phyloP scores from a whole-genome alignment of 2,329 filamentous ascomycete species.

The Fusarium chuoi region DNA sequence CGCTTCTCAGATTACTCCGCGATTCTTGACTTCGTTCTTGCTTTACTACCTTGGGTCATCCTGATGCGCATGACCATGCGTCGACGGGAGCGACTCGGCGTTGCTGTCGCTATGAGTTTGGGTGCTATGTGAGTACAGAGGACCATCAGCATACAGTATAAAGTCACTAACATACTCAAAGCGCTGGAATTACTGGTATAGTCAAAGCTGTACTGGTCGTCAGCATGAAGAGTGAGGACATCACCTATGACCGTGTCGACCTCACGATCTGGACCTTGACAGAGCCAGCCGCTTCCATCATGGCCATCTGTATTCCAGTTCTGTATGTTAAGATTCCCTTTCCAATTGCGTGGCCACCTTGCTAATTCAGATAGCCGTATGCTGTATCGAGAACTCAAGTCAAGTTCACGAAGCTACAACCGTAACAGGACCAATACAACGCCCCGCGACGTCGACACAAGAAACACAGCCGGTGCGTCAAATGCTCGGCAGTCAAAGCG shows the following conservation, averaged over 20 bases:
- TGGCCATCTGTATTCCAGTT: conserved; percentile 50
- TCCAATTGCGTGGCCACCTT: fast-evolving
- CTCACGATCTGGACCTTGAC: conserved; percentile 51
- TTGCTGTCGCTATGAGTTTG: conserved; percentile 51
- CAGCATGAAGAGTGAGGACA: conserved; percentile 46
- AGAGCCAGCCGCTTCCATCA: conserved; percentile 50
- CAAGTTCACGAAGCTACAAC: conserved; percentile 44
- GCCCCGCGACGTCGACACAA: conserved; percentile 1
- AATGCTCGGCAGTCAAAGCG: conserved; percentile 28
- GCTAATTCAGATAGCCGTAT: conserved; percentile 44
- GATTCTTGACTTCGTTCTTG: conserved; percentile 48
- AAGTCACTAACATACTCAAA: conserved; percentile 21
- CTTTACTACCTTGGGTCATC: conserved; percentile 49
- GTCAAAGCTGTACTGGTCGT: conserved; percentile 49
- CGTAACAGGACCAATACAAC: conserved; percentile 39
- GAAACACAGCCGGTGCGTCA: conserved; percentile 7
- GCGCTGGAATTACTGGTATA: conserved; percentile 48
- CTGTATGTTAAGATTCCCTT: conserved; percentile 36
- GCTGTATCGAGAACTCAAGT: conserved; percentile 49
- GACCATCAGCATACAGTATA: fast-evolving
- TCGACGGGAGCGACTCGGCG: conserved; percentile 48
- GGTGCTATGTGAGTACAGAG: conserved; percentile 45
- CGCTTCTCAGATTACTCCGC: conserved; percentile 47
- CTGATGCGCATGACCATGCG: conserved; percentile 48
- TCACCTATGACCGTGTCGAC: conserved; percentile 50